These are phyloP conservation scores for Diplocarpon mali DNA, from an alignment of 2,329 filamentous ascomycete genomes.

Conservation along the genomic window DNA sequence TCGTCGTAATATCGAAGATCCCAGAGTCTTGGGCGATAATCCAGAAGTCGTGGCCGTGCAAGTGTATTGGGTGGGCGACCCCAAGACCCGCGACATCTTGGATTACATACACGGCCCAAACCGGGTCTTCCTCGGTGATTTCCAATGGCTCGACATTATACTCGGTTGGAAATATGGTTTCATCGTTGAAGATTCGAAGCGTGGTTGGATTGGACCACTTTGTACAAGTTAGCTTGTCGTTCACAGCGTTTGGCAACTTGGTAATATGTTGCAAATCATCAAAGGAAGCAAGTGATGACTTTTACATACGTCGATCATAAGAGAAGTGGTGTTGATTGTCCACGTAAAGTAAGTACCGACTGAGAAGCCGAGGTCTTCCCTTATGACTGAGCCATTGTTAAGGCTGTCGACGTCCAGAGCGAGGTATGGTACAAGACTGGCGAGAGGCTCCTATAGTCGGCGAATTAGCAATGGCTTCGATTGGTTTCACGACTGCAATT, in stretches of 20 bases:
- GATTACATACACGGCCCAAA: conserved; percentile 23
- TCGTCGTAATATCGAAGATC: conserved; percentile 25
- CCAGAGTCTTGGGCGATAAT: conserved; percentile 35
- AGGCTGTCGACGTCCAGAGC: conserved; percentile 15
- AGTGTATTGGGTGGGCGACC: conserved; percentile 30
- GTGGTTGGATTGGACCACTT: conserved; percentile 36
- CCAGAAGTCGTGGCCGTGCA: conserved; percentile 42
- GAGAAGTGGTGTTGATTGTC: conserved; percentile 37
- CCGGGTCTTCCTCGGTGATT: conserved; percentile 13
- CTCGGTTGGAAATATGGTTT: conserved; percentile 22
- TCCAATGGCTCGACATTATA: conserved; percentile 16
- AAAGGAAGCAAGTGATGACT: too few species aligned
- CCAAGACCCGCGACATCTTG: conserved; percentile 18
- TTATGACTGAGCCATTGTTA: conserved; percentile 4
- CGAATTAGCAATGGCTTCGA: too few species aligned
- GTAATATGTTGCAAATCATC: too few species aligned
- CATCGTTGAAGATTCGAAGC: conserved; percentile 25
- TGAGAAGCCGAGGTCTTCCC: conserved; percentile 11
- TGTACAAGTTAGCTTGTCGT: too few species aligned
- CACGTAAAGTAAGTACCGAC: conserved; percentile 32
- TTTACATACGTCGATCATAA: conserved; percentile 30
- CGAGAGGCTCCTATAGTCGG: conserved; percentile 11
- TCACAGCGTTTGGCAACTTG: too few species aligned
- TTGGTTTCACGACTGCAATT: neutral
- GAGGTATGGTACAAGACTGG: conserved; percentile 21